Base-by-base conservation (phyloP, 1,284 basidiomycete genomes). In the Ustilago crameri region DNA sequence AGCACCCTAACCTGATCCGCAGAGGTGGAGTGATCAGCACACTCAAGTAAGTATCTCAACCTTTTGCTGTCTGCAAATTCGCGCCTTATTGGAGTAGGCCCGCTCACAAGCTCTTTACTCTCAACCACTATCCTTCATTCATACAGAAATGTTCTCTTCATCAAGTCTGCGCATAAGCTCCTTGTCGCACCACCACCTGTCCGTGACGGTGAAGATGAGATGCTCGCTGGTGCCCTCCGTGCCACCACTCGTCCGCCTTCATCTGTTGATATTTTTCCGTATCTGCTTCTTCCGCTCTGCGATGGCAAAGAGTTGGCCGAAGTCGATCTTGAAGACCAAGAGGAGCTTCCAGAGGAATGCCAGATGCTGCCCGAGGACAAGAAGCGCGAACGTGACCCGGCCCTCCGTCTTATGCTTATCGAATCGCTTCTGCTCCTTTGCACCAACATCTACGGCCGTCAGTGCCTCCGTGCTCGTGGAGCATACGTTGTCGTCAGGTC, bases 341-440 rank as follows among this genome's bases (percentile, higher is more conserved):
- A 98, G 77, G 88, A 89, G 47, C 87, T 98, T 1, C 93, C 91
- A 0, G 85, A 89, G 18, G 88, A 90, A 0, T 87, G 98, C 22
- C 96, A 98, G 83, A 91, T 98, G 84, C 87, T 97, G 1, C 91
- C 92, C 0, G 87, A 90, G 0, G 90, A 89, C 18, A 98, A 98
- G 85, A 88, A 86, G 65, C 89, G 95, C 38, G 95, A 99, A 82
- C 83, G 86, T 5, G 95, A 98, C 79, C 79, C 89, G 0, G 89
- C 88, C 1, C 87, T 98, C 40, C 89, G 96, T 0, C 86, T 93
- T 49, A 93, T 90, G 59, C 91, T 93, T 73, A 86, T 98, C 14
- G 96, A 98, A 84, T 91, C 92, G 0, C 86, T 99, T 14, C 87
- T 98, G 0, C 85, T 99, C 35, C 86, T 98, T 0, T 93, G 92